Percentiles rank a stretch among this genome's conserved stretches.
Conservation (phyloP, 2,329 filamentous ascomycete genomes). For the Apiospora pterosperma region DNA sequence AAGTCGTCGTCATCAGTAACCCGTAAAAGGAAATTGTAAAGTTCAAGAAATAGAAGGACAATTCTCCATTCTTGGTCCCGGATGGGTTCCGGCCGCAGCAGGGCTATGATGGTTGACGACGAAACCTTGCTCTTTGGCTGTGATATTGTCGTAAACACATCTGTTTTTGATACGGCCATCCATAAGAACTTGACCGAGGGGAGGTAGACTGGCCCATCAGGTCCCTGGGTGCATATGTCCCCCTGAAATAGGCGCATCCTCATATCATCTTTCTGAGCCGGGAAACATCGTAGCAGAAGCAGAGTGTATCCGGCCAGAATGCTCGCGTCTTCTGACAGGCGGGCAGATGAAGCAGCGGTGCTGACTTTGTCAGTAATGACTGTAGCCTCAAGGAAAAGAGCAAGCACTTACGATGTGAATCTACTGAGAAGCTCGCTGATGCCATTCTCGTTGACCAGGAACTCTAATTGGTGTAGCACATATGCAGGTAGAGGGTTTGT, state of each 20-base stretch:
- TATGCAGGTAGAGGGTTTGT: constrained; percentile 46
- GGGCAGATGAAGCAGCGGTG: constrained; percentile 25
- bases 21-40: constrained; percentile 89
- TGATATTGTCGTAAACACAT: constrained; percentile 33
- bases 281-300: constrained; percentile 82
- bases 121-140: constrained; percentile 26
- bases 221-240: constrained; percentile 45
- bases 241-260: constrained; percentile 91
- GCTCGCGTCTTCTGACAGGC: constrained; percentile 58
- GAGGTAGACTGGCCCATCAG: constrained; percentile 35
- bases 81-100: constrained; percentile 27
- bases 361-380: constrained; percentile 19
- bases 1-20: constrained; percentile 98
- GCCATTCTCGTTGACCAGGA: constrained; percentile 71
- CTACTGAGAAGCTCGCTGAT: constrained; percentile 59
- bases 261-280: constrained; percentile 77
- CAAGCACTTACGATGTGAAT: constrained; percentile 33
- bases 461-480: constrained; percentile 62
- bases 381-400: background rate
- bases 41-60: constrained; percentile 84
- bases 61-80: constrained; percentile 78
- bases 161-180: constrained; percentile 53
- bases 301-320: constrained; percentile 82
- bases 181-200: constrained; percentile 84
- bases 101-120: constrained; percentile 16